These are phyloP conservation scores for Myriosclerotinia duriaeana DNA, from an alignment of 2,329 filamentous ascomycete genomes.

Conservation along the genomic window DNA sequence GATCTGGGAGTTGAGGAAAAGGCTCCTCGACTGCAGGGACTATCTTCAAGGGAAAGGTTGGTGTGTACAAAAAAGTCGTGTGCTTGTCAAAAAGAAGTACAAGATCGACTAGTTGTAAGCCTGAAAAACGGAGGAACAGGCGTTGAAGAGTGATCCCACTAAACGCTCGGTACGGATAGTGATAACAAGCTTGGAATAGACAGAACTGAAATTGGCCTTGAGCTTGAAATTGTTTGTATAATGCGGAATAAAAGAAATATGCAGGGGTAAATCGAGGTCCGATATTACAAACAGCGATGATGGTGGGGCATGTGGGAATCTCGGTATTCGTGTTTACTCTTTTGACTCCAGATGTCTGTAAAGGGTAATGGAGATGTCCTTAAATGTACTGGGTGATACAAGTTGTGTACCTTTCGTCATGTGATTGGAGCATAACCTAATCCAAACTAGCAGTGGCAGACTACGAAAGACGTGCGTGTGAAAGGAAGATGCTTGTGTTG, in stretches of 20 bases:
- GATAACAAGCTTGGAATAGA: conserved; percentile 27
- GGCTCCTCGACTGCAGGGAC: conserved; percentile 32
- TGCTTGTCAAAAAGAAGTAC: conserved; percentile 30
- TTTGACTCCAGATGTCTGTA: conserved; percentile 20
- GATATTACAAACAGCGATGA: conserved; percentile 29
- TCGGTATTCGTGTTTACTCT: conserved; percentile 18
- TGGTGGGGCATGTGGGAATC: conserved; percentile 24
- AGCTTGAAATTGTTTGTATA: conserved; percentile 22
- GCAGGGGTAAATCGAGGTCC: conserved; percentile 23
- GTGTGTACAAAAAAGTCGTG: conserved; percentile 30
- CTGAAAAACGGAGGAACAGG: conserved; percentile 28
- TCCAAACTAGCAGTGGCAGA: conserved; percentile 37
- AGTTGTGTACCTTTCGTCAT: not conserved
- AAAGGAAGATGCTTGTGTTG: conserved; percentile 26
- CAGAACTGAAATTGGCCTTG: conserved; percentile 28
- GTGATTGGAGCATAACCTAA: conserved; percentile 24
- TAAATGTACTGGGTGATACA: conserved; percentile 1
- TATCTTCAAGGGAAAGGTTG: conserved; percentile 31
- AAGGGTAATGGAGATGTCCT: conserved; percentile 14
- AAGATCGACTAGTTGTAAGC: conserved; percentile 23
- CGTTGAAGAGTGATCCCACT: conserved; percentile 25
- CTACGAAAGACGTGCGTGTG: conserved; percentile 30
- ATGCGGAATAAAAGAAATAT: conserved; percentile 12
- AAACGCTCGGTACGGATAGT: conserved; percentile 25
- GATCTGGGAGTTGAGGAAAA: conserved; percentile 32